Evolutionary conservation across 2,329 filamentous ascomycete species (phyloP), one percentile per base, ranked within the genome.

Genomic region (Zasmidium citrigriseum): DNA sequence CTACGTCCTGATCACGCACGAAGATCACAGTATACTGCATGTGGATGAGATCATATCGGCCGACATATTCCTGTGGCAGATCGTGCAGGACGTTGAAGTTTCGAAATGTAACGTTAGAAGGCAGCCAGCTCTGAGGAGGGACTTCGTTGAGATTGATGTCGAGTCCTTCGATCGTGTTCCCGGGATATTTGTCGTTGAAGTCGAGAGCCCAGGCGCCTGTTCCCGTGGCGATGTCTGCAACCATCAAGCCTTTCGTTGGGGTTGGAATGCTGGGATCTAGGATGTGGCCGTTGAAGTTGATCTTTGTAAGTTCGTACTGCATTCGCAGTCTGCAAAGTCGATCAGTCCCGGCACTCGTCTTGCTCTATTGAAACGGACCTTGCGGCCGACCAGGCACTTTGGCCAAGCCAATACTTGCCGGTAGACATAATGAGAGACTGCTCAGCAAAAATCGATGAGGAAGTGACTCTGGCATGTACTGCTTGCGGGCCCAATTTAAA

Each of bases 141-240:
- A 51, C 34, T 47, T 57, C 48, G 12, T 24, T 46, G 38, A 57
- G 49, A 21, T 46, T 57, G 38, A 57, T 52, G 24, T 57, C 55
- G 3, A 46, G 44, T 3, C 48, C 49, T 16, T 52, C 34, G 9
- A 57, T 46, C 20, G 23, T 46, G 2, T 23, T 27, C 10, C 24
- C 24, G 9, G 55, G 49, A 10, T 52, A 22, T 10, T 57, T 41
- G 16, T 53, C 49, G 4, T 48, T 24, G 49, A 57, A 21, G 16
- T 57, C 55, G n/a, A 52, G n/a, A 18, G 48, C 38, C 55, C 55
- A 57, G 12, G 47, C 22, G 5, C 55, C 48, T 25, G 49, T 57
- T 23, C 55, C 55, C 16, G 48, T 52, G 22, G 48, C 55, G n/a
- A 57, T 27, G 49, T 57, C 55, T 22, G 48, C 48, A 24, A 57